Evolutionary conservation across 345 rosid species (phyloP), one percentile per base, ranked within the genome.

Genomic region (Cardiospermum halicacabum): DNA sequence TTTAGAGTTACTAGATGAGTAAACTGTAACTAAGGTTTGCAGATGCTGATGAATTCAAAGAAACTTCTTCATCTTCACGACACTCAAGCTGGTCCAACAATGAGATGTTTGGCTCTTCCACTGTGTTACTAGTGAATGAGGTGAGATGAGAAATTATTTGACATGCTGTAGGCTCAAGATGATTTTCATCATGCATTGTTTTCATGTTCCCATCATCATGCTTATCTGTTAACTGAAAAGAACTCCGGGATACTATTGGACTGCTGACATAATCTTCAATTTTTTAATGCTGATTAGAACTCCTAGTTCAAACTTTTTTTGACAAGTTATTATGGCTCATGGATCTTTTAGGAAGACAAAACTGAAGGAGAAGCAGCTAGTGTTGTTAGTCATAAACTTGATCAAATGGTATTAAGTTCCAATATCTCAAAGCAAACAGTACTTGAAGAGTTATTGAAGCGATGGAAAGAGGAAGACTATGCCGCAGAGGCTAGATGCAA

Each of bases 401-500:
- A 84, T 49, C 75, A 73, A 75, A 69, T 77, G 22, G 56, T 67
- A 64, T 34, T 65, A 56, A 87, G 70, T 66, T 69, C 78, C 24
- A 58, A 72, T 68, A 78, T 75, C 68, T 78, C 74, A 47, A 78
- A 79, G 66, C 60, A 57, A 68, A 67, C 75, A 21, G 74, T 72
- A 18, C 78, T 74, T 69, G 81, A 81, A 48, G 85, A 84, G 62
- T 62, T 67, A 56, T 58, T 56, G 54, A 82, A 74, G 69, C 75
- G 74, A 72, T 71, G 80, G 90, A 84, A 81, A 69, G 89, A 81
- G 62, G 89, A 89, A 77, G 85, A 84, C 43, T 67, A 75, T 78
- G 83, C 84, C 32, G 70, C 75, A 66, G 90, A 89, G 71, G 92
- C 91, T 69, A 79, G 79, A 72, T 84, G 82, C 82, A 82, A 89